phyloP scores from a whole-genome alignment of 2,329 filamentous ascomycete genomes.

The Lasiodiplodia sp. region DNA sequence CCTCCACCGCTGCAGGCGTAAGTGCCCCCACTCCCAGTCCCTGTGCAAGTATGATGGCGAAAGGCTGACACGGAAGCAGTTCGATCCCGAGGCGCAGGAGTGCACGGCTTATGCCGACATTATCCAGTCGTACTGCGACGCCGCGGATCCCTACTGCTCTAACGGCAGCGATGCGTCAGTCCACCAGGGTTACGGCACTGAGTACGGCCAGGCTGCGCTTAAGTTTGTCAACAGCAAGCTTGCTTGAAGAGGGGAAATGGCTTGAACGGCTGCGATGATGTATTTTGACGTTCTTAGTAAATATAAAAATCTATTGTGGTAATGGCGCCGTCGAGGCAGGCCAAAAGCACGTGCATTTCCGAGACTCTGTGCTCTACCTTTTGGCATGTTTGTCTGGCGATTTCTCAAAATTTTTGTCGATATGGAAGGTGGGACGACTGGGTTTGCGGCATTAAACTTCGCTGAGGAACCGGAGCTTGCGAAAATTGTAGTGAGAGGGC shows the following conservation, averaged over 20 bases:
- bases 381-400: too few relatives aligned
- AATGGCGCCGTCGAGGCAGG: not conserved
- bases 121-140: constrained; percentile 25
- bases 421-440: too few relatives aligned
- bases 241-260: not conserved
- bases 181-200: constrained; percentile 7
- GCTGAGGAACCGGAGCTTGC: too few relatives aligned
- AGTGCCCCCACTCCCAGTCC: not conserved
- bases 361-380: too few relatives aligned
- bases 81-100: not conserved
- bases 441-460: too few relatives aligned
- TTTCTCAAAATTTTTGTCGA: too few relatives aligned
- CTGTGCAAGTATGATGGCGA: not conserved
- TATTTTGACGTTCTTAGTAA: not conserved
- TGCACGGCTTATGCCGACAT: constrained; percentile 13
- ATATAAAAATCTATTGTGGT: not conserved
- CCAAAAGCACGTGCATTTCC: too few relatives aligned
- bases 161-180: constrained; percentile 3
- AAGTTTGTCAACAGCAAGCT: constrained; percentile 66
- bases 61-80: not conserved
- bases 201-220: constrained; percentile 59
- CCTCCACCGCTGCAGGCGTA: constrained; percentile 37
- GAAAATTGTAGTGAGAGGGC: too few relatives aligned
- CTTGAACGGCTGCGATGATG: not conserved
- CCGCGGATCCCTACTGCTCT: constrained; percentile 8